Conservation (phyloP, 352 stramenopile genomes). For the Blastocystis hominis region DNA sequence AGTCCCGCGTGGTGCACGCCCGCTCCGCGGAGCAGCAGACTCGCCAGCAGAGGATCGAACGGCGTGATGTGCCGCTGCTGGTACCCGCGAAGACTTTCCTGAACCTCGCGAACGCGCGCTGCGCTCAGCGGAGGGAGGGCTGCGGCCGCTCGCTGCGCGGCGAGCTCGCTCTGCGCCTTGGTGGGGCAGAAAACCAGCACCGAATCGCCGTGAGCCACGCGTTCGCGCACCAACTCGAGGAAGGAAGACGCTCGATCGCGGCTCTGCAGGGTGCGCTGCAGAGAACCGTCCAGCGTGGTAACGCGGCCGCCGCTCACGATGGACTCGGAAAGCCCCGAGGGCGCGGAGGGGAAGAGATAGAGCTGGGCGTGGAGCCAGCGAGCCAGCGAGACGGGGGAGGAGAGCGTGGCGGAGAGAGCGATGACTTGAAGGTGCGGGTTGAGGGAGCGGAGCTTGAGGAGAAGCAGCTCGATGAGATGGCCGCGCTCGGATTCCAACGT, state of each 20-base stretch:
- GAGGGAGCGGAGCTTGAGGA: conserved; percentile 1
- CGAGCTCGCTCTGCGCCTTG: background rate
- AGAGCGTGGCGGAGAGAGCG: conserved; percentile 9
- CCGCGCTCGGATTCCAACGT: background rate
- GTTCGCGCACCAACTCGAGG: background rate
- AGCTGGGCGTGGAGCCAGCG: conserved; percentile 5
- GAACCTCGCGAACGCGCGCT: background rate
- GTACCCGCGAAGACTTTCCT: background rate
- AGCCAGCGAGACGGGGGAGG: background rate
- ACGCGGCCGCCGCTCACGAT: background rate
- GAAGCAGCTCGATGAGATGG: conserved; percentile 12
- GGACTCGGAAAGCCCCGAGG: background rate
- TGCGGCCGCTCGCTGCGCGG: background rate
- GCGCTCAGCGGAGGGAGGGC: background rate
- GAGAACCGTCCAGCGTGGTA: background rate
- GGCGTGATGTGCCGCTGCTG: background rate
- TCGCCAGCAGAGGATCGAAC: background rate
- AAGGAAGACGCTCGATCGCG: background rate
- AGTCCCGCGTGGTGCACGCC: conserved; percentile 20
- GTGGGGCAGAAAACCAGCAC: conserved; percentile 33
- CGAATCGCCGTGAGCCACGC: background rate
- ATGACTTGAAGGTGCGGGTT: conserved; percentile 13
- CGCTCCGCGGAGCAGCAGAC: background rate
- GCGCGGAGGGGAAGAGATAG: background rate
- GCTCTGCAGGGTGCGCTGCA: background rate